Percentiles rank a stretch among this genome's conserved stretches.
Evolutionary conservation across 2,329 filamentous ascomycete species (phyloP).

Genomic region (Claviceps quebecensis): DNA sequence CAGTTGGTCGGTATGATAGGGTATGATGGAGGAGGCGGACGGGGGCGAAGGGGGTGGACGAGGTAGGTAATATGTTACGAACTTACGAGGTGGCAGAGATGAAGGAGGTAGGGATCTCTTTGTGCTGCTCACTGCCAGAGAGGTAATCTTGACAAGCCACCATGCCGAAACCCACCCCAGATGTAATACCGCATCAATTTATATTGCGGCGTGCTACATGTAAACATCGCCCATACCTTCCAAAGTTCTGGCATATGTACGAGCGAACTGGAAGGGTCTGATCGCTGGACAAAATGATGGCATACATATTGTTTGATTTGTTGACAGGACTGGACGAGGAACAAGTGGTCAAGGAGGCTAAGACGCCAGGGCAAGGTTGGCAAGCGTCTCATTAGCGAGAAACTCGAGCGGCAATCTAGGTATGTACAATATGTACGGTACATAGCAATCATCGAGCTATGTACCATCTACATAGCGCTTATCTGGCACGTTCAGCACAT

Average conservation of each 20-base stretch:
- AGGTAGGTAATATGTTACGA: neutral
- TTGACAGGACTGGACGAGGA: neutral
- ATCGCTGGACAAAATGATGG: neutral
- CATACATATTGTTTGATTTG: neutral
- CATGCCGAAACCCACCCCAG: neutral
- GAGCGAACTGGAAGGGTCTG: neutral
- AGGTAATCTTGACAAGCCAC: neutral
- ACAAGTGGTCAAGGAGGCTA: neutral
- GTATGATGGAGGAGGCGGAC: neutral
- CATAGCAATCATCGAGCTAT: no score
- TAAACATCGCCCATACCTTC: no score
- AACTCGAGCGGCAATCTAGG: neutral
- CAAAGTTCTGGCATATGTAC: neutral
- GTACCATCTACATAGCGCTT: neutral
- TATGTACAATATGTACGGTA: neutral
- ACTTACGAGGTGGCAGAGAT: neutral
- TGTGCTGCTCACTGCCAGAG: neutral
- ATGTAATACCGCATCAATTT: neutral
- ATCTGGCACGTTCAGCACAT: neutral
- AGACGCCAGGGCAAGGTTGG: neutral
- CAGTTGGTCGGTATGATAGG: neutral
- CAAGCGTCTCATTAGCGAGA: neutral
- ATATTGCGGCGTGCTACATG: no score
- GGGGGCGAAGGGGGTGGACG: neutral
- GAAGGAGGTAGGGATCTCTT: neutral